Evolutionary conservation across 768 basidiomycete genomes (phyloP), one percentile per base, ranked within the genome.

Genomic region (Hygrophoropsis aurantiaca): DNA sequence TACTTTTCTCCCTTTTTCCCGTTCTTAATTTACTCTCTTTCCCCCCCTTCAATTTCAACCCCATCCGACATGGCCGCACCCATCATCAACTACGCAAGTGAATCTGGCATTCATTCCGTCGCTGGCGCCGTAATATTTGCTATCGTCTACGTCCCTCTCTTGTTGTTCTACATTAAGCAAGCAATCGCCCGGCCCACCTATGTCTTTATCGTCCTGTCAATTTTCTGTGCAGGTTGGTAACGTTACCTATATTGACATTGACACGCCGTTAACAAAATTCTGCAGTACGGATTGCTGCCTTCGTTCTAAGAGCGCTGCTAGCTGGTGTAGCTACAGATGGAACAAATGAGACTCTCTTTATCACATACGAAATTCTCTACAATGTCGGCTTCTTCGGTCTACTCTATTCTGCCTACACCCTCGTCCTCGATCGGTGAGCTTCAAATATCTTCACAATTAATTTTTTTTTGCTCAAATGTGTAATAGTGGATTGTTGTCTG

Each of bases 361-460:
- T 67, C 41, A 51, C 67, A n/a, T 59, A 58, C 41, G 53, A 60
- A 44, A 49, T 68, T 45, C 25, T 70, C 16, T 70, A 70, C 50
- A 67, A 61, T 37, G 57, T 62, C 15, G 68, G 67, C 35, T 67
- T 70, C 61, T 70, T 65, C 20, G 64, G 61, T 51, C 42, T 69
- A 33, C 40, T 69, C 7, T 69, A 65, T 42, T 68, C 62, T 11
- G 59, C 66, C 15, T 67, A 70, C 45, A 60, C 52, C 16, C 59
- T 70, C 9, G 65, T 65, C 13, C 44, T 66, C 10, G 66, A 70
- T 38, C 54, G 66, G 66, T 66, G 38, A 32, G 25, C 20, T 38
- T 38, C 36, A 13, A 30, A 30, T 6, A 45, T 10, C 20, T 23
- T 11, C 18, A 3, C 4, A 4, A 23, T 8, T 20, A 5, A 13